Conservation (phyloP, 139 green algal genomes). For the Marvania coccoides region DNA sequence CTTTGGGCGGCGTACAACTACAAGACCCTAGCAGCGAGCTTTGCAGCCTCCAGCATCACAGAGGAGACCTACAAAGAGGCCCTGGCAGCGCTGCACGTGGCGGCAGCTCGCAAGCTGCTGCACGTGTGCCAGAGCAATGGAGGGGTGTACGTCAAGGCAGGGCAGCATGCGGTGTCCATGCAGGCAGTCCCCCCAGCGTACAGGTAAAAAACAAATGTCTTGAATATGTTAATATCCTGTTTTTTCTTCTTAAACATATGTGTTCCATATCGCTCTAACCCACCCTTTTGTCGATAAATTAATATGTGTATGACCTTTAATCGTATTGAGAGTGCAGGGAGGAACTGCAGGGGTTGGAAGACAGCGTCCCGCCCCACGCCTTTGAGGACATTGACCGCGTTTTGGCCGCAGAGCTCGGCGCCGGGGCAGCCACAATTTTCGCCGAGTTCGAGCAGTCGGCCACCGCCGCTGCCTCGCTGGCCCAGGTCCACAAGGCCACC, state of each 20-base stretch:
- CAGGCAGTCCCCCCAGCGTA: constrained; percentile 54
- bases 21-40: constrained; percentile 4
- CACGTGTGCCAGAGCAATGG: constrained; percentile 62
- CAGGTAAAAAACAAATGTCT: too few relatives aligned
- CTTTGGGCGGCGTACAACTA: constrained; percentile 11
- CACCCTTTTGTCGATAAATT: too few relatives aligned
- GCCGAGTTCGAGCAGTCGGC: constrained; percentile 52
- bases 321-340: too few relatives aligned
- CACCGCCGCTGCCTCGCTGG: constrained; percentile 65
- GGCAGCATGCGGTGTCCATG: constrained; percentile 64
- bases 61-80: constrained; percentile 1
- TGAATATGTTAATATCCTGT: too few relatives aligned
- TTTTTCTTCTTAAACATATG: too few relatives aligned
- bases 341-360: constrained; percentile 56
- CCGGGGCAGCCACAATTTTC: constrained; percentile 34
- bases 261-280: too few relatives aligned
- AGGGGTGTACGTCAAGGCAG: constrained; percentile 84
- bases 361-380: constrained; percentile 50
- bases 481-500: constrained; percentile 67
- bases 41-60: neutral
- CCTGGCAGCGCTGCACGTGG: constrained; percentile 8
- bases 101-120: constrained; percentile 11
- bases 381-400: constrained; percentile 37
- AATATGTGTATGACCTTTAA: too few relatives aligned
- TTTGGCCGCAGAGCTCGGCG: constrained; percentile 35